These are phyloP conservation scores for Paramarasmius palmivorus DNA, from an alignment of 1,284 basidiomycete genomes.

Conservation along the genomic window DNA sequence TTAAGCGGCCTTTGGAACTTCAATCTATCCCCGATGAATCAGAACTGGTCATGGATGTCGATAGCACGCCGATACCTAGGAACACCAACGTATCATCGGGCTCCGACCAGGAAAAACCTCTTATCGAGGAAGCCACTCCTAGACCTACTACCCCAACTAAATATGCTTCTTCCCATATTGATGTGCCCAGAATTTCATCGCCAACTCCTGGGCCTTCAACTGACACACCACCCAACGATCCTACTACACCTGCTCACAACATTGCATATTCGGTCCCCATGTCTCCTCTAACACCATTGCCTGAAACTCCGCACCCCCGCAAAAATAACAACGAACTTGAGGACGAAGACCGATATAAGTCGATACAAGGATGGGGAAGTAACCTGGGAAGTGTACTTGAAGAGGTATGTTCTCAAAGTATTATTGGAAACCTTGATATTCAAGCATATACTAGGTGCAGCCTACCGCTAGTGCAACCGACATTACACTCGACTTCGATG, in stretches of 20 bases:
- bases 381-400: background rate
- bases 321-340: slow-evolving; percentile 9
- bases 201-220: slow-evolving; percentile 5
- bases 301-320: slow-evolving; percentile 36
- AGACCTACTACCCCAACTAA: background rate
- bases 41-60: background rate
- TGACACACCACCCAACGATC: slow-evolving; percentile 11
- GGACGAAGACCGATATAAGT: slow-evolving; percentile 21
- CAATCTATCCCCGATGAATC: slow-evolving; percentile 34
- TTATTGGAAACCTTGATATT: too few relatives aligned
- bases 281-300: slow-evolving; percentile 46
- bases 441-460: too few relatives aligned
- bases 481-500: too few relatives aligned
- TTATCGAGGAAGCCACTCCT: background rate
- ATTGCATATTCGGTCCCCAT: slow-evolving; percentile 24
- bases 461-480: too few relatives aligned
- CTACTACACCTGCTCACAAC: slow-evolving; percentile 24
- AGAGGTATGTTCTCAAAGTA: too few relatives aligned
- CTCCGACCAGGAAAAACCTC: background rate
- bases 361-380: slow-evolving; percentile 7
- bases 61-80: background rate
- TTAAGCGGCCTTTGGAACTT: slow-evolving; percentile 25
- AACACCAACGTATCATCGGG: too few relatives aligned
- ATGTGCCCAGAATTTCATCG: slow-evolving; percentile 14
- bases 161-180: background rate